phyloP scores from a whole-genome alignment of 345 rosid species.

The Hibiscus tridactylites region DNA sequence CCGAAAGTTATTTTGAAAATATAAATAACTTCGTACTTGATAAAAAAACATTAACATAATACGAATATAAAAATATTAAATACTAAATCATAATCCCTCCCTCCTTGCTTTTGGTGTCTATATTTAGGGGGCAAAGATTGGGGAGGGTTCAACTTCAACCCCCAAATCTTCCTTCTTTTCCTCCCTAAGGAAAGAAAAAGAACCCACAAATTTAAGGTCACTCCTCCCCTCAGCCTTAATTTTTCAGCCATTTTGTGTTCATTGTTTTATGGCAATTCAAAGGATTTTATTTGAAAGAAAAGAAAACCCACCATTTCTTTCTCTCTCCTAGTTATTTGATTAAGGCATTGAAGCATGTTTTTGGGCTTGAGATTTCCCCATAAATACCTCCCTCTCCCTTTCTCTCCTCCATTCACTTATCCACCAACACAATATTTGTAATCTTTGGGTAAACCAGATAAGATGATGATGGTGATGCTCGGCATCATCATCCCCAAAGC shows the following conservation, averaged over 20 bases:
- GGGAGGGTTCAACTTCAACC: conserved; percentile 20
- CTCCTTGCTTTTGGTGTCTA: conserved; percentile 14
- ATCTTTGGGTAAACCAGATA: background rate
- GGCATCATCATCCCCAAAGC: background rate
- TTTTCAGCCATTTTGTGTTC: conserved; percentile 16
- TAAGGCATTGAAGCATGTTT: conserved; percentile 14
- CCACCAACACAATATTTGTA: background rate
- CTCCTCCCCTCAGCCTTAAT: conserved; percentile 15
- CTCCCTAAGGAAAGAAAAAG: conserved; percentile 12
- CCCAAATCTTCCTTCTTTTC: conserved; percentile 31
- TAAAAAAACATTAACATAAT: no score
- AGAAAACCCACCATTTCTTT: background rate
- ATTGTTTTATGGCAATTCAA: conserved; percentile 29
- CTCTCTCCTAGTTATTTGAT: conserved; percentile 12
- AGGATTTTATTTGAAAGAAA: conserved; percentile 3
- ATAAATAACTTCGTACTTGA: no score
- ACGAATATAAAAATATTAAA: background rate
- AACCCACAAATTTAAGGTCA: conserved; percentile 11
- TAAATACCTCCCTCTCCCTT: conserved; percentile 10
- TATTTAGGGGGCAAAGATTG: conserved; percentile 32
- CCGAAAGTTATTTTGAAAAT: no score
- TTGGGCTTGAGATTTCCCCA: conserved; percentile 11
- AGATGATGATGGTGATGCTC: background rate
- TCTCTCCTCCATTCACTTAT: background rate
- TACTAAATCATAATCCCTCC: background rate